Evolutionary conservation across 345 rosid species (phyloP), one percentile per base, ranked within the genome.

Genomic region (Isatis tinctoria): DNA sequence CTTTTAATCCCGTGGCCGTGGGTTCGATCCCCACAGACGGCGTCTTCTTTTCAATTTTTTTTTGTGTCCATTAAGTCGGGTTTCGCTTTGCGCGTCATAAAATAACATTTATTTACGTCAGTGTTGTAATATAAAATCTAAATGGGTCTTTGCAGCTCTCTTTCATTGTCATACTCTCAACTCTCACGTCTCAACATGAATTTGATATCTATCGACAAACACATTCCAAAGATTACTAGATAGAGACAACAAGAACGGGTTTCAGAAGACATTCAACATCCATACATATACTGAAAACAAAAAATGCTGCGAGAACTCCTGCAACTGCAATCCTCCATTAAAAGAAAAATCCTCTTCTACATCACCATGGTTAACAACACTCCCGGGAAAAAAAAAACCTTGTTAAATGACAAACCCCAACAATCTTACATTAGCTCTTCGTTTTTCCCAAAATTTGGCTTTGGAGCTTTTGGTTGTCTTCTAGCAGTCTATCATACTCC

Each of bases 401-500:
- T 27, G 56, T 41, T 65, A 33, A 65, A 54, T 33, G 28, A 51
- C 57, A 28, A 64, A 64, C 39, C 39, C 54, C 20, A 10, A 45
- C 30, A 35, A 49, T 27, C 17, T 47, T 35, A 27, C 54, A 61
- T 76, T 35, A 76, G 18, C 28, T 63, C 18, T 70, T 63, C 0
- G 59, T 18, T 76, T 64, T 57, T 22, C 71, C 71, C 44, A 44
- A 35, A 40, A 69, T 72, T 85, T 82, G 87, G 66, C 78, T 85
- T 82, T 94, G 99, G 52, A 94, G 97, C 67, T 83, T 86, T 78
- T 94, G 97, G 81, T 94, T 94, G 72, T 88, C 93, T 82, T 94
- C 97, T 26, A 94, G 74, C 52, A 94, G 74, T 36, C 88, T 88
- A 71, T 94, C 99, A 36, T 94, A 94, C 83, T 94, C 97, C 1